Evolutionary conservation across 1,139 yeast genomes (phyloP).

Genomic region (Candida sojae): DNA sequence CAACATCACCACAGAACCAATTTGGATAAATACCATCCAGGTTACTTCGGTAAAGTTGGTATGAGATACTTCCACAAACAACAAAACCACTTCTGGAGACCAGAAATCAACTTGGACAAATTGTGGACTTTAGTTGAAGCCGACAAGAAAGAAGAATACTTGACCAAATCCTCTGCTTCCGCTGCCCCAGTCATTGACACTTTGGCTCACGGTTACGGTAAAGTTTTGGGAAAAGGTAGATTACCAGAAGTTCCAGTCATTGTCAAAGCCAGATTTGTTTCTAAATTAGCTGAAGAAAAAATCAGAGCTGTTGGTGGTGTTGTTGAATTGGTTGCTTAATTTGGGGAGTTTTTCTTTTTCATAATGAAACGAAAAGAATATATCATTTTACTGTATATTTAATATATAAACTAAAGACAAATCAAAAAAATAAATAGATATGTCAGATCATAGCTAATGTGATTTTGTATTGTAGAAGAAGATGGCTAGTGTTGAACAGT

Average conservation of each 20-base stretch:
- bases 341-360: slow-evolving; percentile 5
- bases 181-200: slow-evolving; percentile 99
- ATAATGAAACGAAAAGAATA: slow-evolving; percentile 2
- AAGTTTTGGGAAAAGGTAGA: slow-evolving; percentile 99
- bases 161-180: slow-evolving; percentile 79
- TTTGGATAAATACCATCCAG: slow-evolving; percentile 99
- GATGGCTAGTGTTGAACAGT: too few species aligned
- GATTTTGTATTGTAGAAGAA: too few species aligned
- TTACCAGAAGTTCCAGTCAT: slow-evolving; percentile 98
- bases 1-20: slow-evolving; percentile 99
- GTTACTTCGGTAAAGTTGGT: slow-evolving; percentile 99
- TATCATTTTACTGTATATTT: slow-evolving; percentile 13
- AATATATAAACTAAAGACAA: slow-evolving; percentile 14
- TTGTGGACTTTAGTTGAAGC: slow-evolving; percentile 97
- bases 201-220: slow-evolving; percentile 99
- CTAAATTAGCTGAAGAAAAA: slow-evolving; percentile 99
- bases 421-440: not conserved
- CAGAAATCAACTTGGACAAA: slow-evolving; percentile 97
- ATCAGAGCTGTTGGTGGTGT: slow-evolving; percentile 99
- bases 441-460: not conserved
- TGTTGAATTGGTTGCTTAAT: slow-evolving; percentile 97
- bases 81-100: slow-evolving; percentile 95
- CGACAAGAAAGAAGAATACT: slow-evolving; percentile 94
- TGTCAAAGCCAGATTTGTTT: slow-evolving; percentile 99
- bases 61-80: slow-evolving; percentile 99